A percentile compares a stretch with the other conserved stretches of the same genome.
phyloP scores from a whole-genome alignment of 495 filamentous ascomycete species.

The Neurospora sp. region DNA sequence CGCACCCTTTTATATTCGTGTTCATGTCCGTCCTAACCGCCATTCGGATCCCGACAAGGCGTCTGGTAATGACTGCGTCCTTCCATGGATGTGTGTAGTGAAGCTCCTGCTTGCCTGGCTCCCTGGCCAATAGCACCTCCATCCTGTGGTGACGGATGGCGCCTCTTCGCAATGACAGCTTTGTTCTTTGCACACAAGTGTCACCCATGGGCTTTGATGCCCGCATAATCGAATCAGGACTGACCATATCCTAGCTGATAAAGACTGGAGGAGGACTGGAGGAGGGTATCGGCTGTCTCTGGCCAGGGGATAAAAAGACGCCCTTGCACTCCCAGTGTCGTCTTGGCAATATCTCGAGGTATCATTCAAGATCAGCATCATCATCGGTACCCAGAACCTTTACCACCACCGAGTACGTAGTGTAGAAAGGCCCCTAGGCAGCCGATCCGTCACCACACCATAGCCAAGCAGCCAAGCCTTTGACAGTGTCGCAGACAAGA shows the following conservation, averaged over 20 bases:
- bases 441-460: background rate
- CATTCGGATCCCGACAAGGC: background rate
- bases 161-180: background rate
- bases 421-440: background rate
- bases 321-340: background rate
- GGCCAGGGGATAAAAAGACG: background rate
- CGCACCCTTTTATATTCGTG: background rate
- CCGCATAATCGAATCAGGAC: background rate
- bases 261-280: background rate
- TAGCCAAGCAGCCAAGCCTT: background rate
- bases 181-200: background rate
- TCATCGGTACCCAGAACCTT: background rate
- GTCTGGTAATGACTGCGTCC: background rate
- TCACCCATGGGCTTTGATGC: background rate
- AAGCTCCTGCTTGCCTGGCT: background rate
- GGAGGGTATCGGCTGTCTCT: background rate
- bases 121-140: background rate
- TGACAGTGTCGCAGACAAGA: background rate
- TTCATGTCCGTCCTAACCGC: background rate
- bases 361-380: background rate
- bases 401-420: background rate
- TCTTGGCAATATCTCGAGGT: background rate
- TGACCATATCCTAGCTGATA: background rate
- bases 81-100: background rate
- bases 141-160: background rate